Evolutionary conservation across 2,329 filamentous ascomycete species (phyloP).

Genomic region (Colletotrichum musicola): DNA sequence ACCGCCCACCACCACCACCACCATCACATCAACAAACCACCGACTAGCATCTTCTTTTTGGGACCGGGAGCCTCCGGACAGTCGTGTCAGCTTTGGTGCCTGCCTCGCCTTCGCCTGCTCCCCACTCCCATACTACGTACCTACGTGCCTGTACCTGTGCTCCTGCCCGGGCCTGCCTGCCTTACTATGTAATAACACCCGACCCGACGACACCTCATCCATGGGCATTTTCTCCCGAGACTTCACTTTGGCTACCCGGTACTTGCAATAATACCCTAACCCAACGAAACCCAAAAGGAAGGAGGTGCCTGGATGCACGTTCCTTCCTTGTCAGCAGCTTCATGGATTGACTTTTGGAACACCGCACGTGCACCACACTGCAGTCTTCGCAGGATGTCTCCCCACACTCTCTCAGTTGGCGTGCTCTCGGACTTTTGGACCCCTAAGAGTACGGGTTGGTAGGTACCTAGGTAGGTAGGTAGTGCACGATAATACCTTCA

Average conservation of each 20-base stretch:
- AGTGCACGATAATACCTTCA: not conserved
- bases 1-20: conserved; percentile 16
- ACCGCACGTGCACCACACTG: not conserved
- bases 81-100: conserved; percentile 21
- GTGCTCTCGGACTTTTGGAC: conserved; percentile 29
- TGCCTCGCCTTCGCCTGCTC: conserved; percentile 15
- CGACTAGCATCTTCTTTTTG: conserved; percentile 15
- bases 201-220: not conserved
- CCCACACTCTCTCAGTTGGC: conserved; percentile 21
- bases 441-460: conserved; percentile 3
- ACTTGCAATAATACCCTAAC: not conserved
- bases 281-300: conserved; percentile 11
- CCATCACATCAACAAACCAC: not conserved
- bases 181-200: not conserved
- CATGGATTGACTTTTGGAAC: conserved; percentile 23
- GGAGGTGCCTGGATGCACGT: conserved; percentile 21
- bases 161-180: not conserved
- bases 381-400: conserved; percentile 17
- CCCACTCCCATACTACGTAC: no score
- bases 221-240: no score
- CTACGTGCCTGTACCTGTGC: no score
- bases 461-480: conserved; percentile 6
- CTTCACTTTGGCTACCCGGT: no score
- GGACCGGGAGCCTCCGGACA: no score
- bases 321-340: not conserved